Evolutionary conservation across 2,329 filamentous ascomycete genomes (phyloP).

Genomic region (Xylaria sp.): DNA sequence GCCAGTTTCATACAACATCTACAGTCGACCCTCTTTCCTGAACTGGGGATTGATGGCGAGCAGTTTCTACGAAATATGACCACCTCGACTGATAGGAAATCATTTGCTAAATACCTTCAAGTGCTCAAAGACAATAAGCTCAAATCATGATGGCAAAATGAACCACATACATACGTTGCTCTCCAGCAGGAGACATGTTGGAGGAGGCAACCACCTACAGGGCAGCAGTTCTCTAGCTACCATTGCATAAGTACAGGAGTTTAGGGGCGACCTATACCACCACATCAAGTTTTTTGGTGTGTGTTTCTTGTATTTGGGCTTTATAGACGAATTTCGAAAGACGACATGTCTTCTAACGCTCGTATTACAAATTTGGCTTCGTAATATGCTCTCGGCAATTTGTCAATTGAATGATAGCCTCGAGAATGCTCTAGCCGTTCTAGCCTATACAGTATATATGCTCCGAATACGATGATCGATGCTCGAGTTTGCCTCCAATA

Average conservation of each 20-base stretch:
- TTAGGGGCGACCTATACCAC: constrained; percentile 46
- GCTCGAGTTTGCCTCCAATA: neutral
- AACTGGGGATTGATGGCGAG: constrained; percentile 70
- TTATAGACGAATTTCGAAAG: constrained; percentile 42
- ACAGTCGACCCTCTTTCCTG: constrained; percentile 70
- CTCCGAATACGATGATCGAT: neutral
- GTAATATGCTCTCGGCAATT: neutral
- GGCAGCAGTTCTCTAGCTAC: constrained; percentile 33
- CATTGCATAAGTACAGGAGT: constrained; percentile 48
- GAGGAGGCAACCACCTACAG: constrained; percentile 20
- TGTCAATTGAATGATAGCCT: neutral
- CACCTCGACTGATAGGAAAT: constrained; percentile 68
- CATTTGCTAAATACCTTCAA: constrained; percentile 72
- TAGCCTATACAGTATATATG: neutral
- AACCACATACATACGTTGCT: constrained; percentile 10
- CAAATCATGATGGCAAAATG: constrained; percentile 16
- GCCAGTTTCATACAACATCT: constrained; percentile 79
- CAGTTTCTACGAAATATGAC: constrained; percentile 70
- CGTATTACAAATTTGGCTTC: neutral
- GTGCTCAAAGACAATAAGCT: constrained; percentile 60
- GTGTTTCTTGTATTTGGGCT: constrained; percentile 37
- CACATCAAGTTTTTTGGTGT: constrained; percentile 40
- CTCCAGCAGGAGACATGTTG: constrained; percentile 9
- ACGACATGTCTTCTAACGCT: constrained; percentile 25
- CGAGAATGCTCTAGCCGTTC: neutral